Evolutionary conservation across 306 rosid genomes (phyloP).

Genomic region (Lathyrus aphaca): DNA sequence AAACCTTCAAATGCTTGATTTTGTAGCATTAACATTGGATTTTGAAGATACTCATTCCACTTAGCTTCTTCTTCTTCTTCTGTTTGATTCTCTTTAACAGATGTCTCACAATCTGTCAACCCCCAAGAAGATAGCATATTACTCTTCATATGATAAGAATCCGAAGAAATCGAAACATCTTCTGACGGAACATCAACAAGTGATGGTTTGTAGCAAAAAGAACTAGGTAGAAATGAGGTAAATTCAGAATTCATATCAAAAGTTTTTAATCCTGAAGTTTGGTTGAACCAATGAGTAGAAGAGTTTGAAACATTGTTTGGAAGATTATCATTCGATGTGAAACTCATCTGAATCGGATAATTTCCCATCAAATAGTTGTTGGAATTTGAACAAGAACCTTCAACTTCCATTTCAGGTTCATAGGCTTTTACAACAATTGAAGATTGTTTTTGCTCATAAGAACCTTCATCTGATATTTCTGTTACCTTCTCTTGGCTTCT

Average conservation of each 20-base stretch:
- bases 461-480: constrained; percentile 40
- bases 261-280: constrained; percentile 36
- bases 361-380: constrained; percentile 43
- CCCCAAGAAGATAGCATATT: constrained; percentile 49
- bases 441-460: constrained; percentile 44
- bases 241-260: constrained; percentile 53
- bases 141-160: constrained; percentile 43
- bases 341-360: constrained; percentile 52
- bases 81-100: constrained; percentile 44
- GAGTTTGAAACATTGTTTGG: constrained; percentile 41
- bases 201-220: constrained; percentile 54
- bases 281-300: constrained; percentile 49
- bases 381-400: constrained; percentile 1
- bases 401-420: constrained; percentile 38
- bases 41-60: constrained; percentile 59
- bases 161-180: constrained; percentile 32
- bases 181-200: constrained; percentile 41
- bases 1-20: constrained; percentile 40
- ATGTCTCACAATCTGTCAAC: constrained; percentile 37
- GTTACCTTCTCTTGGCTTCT: constrained; percentile 40
- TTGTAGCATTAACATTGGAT: constrained; percentile 52
- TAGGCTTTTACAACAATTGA: constrained; percentile 39
- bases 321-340: constrained; percentile 32
- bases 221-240: constrained; percentile 38
- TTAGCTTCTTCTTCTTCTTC: constrained; percentile 52